Percentiles rank a stretch among this genome's conserved stretches.
phyloP scores from a whole-genome alignment of 2,329 filamentous ascomycete species.

The Sporothrix humicola region DNA sequence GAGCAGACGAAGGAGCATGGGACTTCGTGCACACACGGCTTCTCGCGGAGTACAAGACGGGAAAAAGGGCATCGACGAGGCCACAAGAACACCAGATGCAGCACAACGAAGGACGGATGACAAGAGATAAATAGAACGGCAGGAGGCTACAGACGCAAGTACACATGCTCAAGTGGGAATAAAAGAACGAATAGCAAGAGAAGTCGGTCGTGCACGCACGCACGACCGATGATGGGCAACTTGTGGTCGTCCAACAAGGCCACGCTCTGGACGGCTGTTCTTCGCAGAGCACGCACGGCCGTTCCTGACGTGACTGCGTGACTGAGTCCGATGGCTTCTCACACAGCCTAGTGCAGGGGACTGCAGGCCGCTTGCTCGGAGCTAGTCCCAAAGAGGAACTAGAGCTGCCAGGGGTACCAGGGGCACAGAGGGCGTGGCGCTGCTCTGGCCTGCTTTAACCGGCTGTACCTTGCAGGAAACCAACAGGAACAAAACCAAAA shows the following conservation, averaged over 20 bases:
- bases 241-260: background rate
- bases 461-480: conserved; percentile 36
- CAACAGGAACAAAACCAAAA: conserved; percentile 7
- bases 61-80: background rate
- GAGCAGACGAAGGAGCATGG: conserved; percentile 16
- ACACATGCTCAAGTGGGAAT: background rate
- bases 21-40: background rate
- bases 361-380: conserved; percentile 28
- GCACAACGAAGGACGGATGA: background rate
- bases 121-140: background rate
- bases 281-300: conserved; percentile 19
- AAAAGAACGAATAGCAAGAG: background rate
- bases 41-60: conserved; percentile 9
- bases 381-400: conserved; percentile 30
- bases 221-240: background rate
- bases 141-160: background rate
- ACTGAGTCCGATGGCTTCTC: conserved; percentile 30
- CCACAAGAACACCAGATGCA: background rate
- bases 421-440: conserved; percentile 28
- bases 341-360: conserved; percentile 34
- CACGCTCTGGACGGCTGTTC: background rate
- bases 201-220: background rate
- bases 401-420: conserved; percentile 26
- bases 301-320: conserved; percentile 34
- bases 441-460: conserved; percentile 34